Conservation (phyloP, 179 eudicot genomes). For the Vitellaria paradoxa region DNA sequence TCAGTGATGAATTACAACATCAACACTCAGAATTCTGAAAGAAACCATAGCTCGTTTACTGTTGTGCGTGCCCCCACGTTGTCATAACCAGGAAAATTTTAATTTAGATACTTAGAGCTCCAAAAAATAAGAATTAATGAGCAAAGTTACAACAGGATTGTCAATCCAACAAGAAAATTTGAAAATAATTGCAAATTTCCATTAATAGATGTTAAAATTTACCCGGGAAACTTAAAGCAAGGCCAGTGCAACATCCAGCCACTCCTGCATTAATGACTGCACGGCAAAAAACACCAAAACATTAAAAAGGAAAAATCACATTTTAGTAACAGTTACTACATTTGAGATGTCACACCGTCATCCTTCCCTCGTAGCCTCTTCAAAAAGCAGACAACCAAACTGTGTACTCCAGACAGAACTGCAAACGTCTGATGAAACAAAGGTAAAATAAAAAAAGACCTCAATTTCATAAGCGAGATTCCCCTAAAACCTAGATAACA, state of each 20-base stretch:
- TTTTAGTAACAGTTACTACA: not conserved
- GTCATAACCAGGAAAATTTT: no score
- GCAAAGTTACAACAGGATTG: no score
- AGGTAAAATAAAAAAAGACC: conserved; percentile 3
- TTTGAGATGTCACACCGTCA: conserved; percentile 51
- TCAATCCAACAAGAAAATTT: not conserved
- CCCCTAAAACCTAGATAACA: not conserved
- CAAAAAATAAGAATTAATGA: no score
- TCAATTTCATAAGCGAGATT: not conserved
- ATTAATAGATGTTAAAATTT: not conserved
- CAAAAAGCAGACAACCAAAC: conserved; percentile 81
- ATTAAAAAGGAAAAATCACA: not conserved
- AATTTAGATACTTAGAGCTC: no score
- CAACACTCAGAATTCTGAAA: no score
- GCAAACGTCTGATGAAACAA: conserved; percentile 69
- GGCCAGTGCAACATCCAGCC: conserved; percentile 98
- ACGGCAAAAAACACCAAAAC: conserved; percentile 8
- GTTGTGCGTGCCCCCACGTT: no score
- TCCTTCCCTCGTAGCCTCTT: conserved; percentile 90
- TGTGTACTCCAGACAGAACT: conserved; percentile 78
- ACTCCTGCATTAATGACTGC: conserved; percentile 87
- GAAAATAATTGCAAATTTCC: not conserved
- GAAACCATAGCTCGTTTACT: no score
- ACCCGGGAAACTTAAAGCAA: conserved; percentile 95
- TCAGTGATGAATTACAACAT: no score